A percentile compares a stretch with the other conserved stretches of the same genome.
These are phyloP conservation scores for Daldinia eschscholtzii DNA, from an alignment of 2,329 filamentous ascomycete species.

Conservation along the genomic window DNA sequence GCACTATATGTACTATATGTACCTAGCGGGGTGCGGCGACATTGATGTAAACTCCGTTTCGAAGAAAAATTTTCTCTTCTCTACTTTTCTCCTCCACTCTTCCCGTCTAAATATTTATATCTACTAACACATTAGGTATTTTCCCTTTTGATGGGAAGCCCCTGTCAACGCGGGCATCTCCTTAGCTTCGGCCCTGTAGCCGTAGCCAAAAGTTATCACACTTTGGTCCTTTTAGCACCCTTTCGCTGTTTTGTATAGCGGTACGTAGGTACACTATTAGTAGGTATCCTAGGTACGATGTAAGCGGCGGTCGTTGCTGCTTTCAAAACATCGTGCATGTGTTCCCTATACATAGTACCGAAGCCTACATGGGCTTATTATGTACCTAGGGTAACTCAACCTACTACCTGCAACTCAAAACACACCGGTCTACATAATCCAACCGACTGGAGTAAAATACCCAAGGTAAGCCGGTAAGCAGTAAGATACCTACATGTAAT, in stretches of 20 bases:
- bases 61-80: slow-evolving; percentile 30
- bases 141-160: slow-evolving; percentile 15
- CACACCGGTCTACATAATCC: slow-evolving; percentile 26
- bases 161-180: slow-evolving; percentile 20
- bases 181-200: slow-evolving; percentile 34
- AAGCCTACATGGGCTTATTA: slow-evolving; percentile 19
- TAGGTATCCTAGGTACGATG: background rate
- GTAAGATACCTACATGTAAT: background rate
- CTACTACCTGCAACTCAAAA: slow-evolving; percentile 20
- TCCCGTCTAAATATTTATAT: slow-evolving; percentile 20
- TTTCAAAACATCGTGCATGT: slow-evolving; percentile 24
- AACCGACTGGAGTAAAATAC: background rate
- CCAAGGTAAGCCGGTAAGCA: slow-evolving; percentile 5
- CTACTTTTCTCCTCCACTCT: slow-evolving; percentile 41
- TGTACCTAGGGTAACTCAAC: slow-evolving; percentile 10
- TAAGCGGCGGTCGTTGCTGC: slow-evolving; percentile 21
- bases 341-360: slow-evolving; percentile 17
- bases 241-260: slow-evolving; percentile 1
- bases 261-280: background rate
- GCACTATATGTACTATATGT: slow-evolving; percentile 12
- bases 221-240: slow-evolving; percentile 21
- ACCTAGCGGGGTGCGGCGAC: slow-evolving; percentile 29
- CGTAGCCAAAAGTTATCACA: slow-evolving; percentile 32
- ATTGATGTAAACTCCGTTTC: slow-evolving; percentile 25
- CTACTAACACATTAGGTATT: background rate